Conservation (phyloP, 2,329 filamentous ascomycete species). For the Gnomoniopsis smithogilvyi region DNA sequence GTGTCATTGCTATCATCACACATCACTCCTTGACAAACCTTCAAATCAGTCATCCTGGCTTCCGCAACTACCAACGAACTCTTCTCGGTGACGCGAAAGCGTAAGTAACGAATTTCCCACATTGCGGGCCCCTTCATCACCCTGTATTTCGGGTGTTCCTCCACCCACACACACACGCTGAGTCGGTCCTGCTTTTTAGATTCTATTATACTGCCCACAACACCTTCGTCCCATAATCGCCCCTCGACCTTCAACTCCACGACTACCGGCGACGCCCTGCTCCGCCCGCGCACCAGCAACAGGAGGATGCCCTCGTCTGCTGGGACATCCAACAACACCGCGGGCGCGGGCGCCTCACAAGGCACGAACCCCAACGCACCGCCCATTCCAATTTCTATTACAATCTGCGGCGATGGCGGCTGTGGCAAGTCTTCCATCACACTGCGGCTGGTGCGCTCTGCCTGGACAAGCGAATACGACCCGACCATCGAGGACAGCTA, state of each 20-base stretch:
- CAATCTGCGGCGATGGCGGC: constrained; percentile 82
- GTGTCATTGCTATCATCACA: background rate
- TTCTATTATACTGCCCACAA: constrained; percentile 17
- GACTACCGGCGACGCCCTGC: background rate
- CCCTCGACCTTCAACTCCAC: background rate
- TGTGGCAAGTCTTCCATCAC: constrained; percentile 86
- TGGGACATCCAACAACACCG: constrained; percentile 2
- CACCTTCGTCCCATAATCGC: constrained; percentile 5
- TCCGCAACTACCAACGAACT: constrained; percentile 9
- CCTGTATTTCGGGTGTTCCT: no score
- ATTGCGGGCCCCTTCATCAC: no score
- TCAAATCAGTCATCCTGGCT: constrained; percentile 14
- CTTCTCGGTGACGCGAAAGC: constrained; percentile 19
- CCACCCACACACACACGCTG: no score
- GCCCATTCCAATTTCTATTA: constrained; percentile 65
- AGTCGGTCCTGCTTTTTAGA: background rate
- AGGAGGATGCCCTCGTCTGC: constrained; percentile 16
- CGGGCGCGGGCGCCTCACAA: constrained; percentile 13
- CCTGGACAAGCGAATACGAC: constrained; percentile 83
- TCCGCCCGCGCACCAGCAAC: background rate
- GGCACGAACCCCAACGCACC: constrained; percentile 27
- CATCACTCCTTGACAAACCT: background rate
- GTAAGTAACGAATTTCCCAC: no score
- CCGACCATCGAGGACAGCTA: constrained; percentile 83
- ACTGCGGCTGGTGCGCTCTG: constrained; percentile 73